Conservation (phyloP, 1,284 basidiomycete species). For the Moniliophthora roreri region DNA sequence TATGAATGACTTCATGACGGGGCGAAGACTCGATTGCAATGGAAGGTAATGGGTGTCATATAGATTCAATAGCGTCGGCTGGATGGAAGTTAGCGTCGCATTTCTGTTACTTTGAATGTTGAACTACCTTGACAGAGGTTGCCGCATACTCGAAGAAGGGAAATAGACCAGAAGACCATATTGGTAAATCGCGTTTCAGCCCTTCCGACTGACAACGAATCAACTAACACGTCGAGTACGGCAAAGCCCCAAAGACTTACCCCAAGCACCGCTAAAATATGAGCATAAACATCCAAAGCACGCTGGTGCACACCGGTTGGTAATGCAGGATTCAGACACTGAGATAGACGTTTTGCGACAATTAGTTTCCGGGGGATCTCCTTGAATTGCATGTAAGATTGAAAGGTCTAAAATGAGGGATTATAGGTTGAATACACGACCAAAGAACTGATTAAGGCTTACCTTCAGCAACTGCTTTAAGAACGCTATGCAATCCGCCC, state of each 20-base stretch:
- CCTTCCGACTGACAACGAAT: conserved; percentile 72
- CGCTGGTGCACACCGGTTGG: conserved; percentile 97
- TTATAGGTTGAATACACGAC: neutral
- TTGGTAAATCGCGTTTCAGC: conserved; percentile 80
- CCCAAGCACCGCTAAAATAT: conserved; percentile 89
- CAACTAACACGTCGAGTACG: conserved; percentile 11
- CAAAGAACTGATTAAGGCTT: conserved; percentile 21
- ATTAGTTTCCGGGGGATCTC: conserved; percentile 95
- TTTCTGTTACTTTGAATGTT: neutral
- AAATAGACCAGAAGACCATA: conserved; percentile 97
- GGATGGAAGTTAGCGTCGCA: neutral
- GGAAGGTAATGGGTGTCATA: conserved; percentile 93
- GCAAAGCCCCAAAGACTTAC: conserved; percentile 46
- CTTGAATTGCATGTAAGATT: conserved; percentile 89
- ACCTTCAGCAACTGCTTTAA: conserved; percentile 94
- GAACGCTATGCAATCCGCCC: conserved; percentile 99
- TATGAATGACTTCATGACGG: conserved; percentile 92
- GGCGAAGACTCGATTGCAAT: conserved; percentile 78
- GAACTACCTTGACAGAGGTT: conserved; percentile 83
- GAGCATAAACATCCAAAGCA: conserved; percentile 92
- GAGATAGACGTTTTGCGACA: conserved; percentile 92
- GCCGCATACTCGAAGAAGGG: conserved; percentile 99
- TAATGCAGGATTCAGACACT: conserved; percentile 95
- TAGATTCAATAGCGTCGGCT: conserved; percentile 85
- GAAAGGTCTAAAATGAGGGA: conserved; percentile 67